Evolutionary conservation across 1,284 basidiomycete species (phyloP).

Genomic region (Cutaneotrichosporon sp.): DNA sequence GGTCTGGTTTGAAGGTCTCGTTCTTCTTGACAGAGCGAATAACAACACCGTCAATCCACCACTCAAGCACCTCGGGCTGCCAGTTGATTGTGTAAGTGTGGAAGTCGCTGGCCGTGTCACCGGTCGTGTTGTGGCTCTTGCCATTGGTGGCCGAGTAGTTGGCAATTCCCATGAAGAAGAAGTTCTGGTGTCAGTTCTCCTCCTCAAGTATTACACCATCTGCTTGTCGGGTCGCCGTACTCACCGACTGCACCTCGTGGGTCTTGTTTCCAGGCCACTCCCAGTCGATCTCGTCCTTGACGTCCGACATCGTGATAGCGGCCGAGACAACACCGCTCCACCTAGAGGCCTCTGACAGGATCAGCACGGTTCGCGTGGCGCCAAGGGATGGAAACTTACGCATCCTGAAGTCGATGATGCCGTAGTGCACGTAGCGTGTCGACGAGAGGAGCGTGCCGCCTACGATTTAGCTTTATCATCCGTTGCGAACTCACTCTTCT

Average conservation of each 20-base stretch:
- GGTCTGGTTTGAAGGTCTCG: conserved; percentile 54
- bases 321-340: conserved; percentile 74
- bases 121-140: conserved; percentile 48
- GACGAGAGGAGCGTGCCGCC: conserved; percentile 69
- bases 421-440: conserved; percentile 75
- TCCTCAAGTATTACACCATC: too few relatives aligned
- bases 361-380: conserved; percentile 8
- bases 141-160: conserved; percentile 52
- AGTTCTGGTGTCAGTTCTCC: conserved; percentile 51
- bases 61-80: conserved; percentile 63
- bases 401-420: conserved; percentile 65
- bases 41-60: conserved; percentile 63
- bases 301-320: conserved; percentile 77
- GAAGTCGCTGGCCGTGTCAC: conserved; percentile 62
- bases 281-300: conserved; percentile 81
- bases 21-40: conserved; percentile 63
- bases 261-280: conserved; percentile 55
- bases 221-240: not conserved
- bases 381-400: conserved; percentile 19
- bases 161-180: conserved; percentile 57
- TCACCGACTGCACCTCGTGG: conserved; percentile 58
- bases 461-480: not conserved
- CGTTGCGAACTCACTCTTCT: conserved; percentile 11
- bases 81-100: conserved; percentile 79
- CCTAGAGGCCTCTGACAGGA: conserved; percentile 39